Conservation (phyloP, 768 basidiomycete genomes). For the Mycena floridula region DNA sequence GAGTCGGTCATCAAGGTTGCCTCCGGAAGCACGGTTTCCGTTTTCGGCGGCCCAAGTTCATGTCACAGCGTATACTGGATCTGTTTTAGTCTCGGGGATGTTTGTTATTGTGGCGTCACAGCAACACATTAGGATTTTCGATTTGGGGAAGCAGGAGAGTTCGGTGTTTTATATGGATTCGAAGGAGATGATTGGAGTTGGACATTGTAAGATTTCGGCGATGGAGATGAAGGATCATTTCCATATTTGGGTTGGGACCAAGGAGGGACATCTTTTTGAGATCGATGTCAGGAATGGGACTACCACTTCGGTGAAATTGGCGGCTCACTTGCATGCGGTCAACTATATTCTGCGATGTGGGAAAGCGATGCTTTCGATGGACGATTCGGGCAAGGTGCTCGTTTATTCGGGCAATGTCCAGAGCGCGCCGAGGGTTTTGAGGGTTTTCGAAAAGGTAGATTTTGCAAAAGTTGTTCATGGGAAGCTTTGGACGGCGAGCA, state of each 20-base stretch:
- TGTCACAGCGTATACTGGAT: conserved; percentile 52
- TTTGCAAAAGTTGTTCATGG: conserved; percentile 72
- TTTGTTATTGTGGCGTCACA: conserved; percentile 50
- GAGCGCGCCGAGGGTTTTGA: conserved; percentile 48
- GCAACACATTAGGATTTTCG: conserved; percentile 59
- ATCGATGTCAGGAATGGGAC: conserved; percentile 61
- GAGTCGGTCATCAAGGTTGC: conserved; percentile 57
- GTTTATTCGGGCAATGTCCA: conserved; percentile 55
- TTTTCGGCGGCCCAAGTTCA: conserved; percentile 44
- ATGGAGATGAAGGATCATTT: conserved; percentile 63
- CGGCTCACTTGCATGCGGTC: conserved; percentile 62
- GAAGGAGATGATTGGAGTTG: conserved; percentile 48
- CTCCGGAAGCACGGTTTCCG: conserved; percentile 25
- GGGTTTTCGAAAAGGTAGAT: conserved; percentile 77
- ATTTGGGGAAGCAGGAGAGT: conserved; percentile 40
- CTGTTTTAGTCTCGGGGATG: conserved; percentile 50
- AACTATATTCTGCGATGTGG: conserved; percentile 70
- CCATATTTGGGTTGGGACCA: conserved; percentile 82
- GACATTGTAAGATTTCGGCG: conserved; percentile 66
- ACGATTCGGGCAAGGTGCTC: conserved; percentile 80
- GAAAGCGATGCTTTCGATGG: conserved; percentile 69
- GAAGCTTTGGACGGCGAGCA: conserved; percentile 76
- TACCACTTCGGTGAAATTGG: conserved; percentile 50
- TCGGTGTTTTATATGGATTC: conserved; percentile 51
- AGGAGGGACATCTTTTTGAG: conserved; percentile 84